These are phyloP conservation scores for Scheffersomyces segobiensis DNA, from an alignment of 1,139 yeast species.

Conservation along the genomic window DNA sequence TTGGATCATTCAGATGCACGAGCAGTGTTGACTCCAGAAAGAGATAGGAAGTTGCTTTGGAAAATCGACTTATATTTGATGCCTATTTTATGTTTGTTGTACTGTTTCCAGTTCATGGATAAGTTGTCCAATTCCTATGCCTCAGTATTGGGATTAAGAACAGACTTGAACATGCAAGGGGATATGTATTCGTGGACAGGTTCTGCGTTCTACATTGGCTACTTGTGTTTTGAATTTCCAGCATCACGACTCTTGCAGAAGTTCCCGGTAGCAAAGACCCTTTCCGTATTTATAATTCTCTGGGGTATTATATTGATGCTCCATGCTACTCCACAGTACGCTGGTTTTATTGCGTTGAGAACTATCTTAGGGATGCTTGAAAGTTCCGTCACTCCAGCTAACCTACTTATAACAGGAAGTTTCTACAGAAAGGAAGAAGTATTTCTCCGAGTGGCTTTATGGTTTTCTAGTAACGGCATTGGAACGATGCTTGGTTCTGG, in stretches of 20 bases:
- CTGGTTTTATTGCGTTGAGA: conserved; percentile 43
- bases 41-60: conserved; percentile 15
- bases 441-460: conserved; percentile 46
- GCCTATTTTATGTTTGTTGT: conserved; percentile 56
- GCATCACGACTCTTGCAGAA: conserved; percentile 42
- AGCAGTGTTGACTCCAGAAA: conserved; percentile 1
- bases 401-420: conserved; percentile 53
- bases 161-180: conserved; percentile 50
- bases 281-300: conserved; percentile 34
- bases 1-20: conserved; percentile 8
- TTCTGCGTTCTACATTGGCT: conserved; percentile 56
- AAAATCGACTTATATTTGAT: conserved; percentile 57
- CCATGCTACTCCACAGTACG: conserved; percentile 41
- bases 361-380: conserved; percentile 57
- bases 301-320: conserved; percentile 50
- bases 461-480: conserved; percentile 54
- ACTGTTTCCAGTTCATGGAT: conserved; percentile 66
- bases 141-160: conserved; percentile 57
- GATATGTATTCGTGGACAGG: conserved; percentile 58
- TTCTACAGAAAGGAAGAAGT: conserved; percentile 56
- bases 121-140: conserved; percentile 60
- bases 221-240: conserved; percentile 48
- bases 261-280: conserved; percentile 43
- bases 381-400: conserved; percentile 53
- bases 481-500: conserved; percentile 54